phyloP scores from a whole-genome alignment of 345 rosid genomes.

The Schrenkiella parvula region DNA sequence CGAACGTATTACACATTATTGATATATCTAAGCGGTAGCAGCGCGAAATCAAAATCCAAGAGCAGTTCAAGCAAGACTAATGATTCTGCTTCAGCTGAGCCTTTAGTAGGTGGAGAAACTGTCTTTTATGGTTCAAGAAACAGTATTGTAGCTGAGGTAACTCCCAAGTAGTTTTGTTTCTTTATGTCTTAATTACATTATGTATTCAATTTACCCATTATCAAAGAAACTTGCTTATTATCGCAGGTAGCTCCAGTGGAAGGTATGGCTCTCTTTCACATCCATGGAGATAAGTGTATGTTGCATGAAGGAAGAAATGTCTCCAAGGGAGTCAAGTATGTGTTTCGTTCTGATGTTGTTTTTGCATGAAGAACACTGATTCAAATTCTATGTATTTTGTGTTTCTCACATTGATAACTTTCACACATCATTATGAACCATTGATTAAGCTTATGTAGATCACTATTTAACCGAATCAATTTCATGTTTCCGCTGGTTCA shows the following conservation, averaged over 20 bases:
- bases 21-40: constrained; percentile 71
- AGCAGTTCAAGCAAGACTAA: constrained; percentile 30
- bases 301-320: constrained; percentile 86
- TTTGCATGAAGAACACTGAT: constrained; percentile 53
- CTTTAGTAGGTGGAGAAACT: constrained; percentile 86
- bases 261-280: constrained; percentile 92
- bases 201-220: background rate
- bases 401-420: background rate
- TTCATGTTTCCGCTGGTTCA: background rate
- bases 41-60: constrained; percentile 43
- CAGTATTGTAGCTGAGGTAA: constrained; percentile 74
- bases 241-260: constrained; percentile 76
- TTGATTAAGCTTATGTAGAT: background rate
- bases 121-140: constrained; percentile 82
- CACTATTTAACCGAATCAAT: background rate
- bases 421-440: background rate
- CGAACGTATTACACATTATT: constrained; percentile 75
- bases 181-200: background rate
- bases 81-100: constrained; percentile 49
- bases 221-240: background rate
- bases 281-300: constrained; percentile 91
- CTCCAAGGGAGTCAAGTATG: constrained; percentile 74
- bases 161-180: background rate
- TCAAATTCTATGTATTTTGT: constrained; percentile 2
- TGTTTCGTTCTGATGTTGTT: constrained; percentile 86